These are phyloP conservation scores for Madurella fahalii DNA, from an alignment of 2,329 filamentous ascomycete genomes.

Conservation along the genomic window DNA sequence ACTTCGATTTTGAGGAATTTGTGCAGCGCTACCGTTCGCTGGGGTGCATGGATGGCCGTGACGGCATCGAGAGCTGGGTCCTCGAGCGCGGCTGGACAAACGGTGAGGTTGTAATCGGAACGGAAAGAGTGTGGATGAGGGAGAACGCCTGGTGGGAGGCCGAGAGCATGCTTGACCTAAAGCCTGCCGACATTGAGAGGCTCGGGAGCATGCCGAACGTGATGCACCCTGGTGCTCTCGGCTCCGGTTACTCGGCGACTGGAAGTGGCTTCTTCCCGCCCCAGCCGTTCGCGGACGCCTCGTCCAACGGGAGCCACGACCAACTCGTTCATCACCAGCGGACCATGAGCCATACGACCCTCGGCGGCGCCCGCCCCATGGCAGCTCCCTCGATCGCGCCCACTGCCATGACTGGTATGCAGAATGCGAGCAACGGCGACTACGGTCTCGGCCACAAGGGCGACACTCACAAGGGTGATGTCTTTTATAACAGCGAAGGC, in stretches of 20 bases:
- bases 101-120: slow-evolving; percentile 86
- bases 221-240: slow-evolving; percentile 54
- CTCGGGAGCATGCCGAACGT: slow-evolving; percentile 32
- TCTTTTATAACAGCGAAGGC: slow-evolving; percentile 70
- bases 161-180: slow-evolving; percentile 90
- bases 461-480: slow-evolving; percentile 68
- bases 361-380: slow-evolving; percentile 37
- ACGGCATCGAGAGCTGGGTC: slow-evolving; percentile 91
- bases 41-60: slow-evolving; percentile 83
- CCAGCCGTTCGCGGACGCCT: slow-evolving; percentile 54
- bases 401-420: slow-evolving; percentile 41
- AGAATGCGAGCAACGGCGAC: slow-evolving; percentile 64
- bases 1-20: slow-evolving; percentile 94
- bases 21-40: slow-evolving; percentile 74
- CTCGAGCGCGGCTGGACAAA: slow-evolving; percentile 97
- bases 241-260: slow-evolving; percentile 66
- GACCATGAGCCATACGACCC: slow-evolving; percentile 52
- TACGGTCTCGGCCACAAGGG: slow-evolving; percentile 87
- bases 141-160: slow-evolving; percentile 97
- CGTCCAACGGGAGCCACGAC: slow-evolving; percentile 65
- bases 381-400: slow-evolving; percentile 57
- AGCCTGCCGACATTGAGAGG: slow-evolving; percentile 52
- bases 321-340: slow-evolving; percentile 63
- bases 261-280: slow-evolving; percentile 67
- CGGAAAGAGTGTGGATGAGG: slow-evolving; percentile 91